A percentile compares a stretch with the other conserved stretches of the same genome.
These are phyloP conservation scores for Puccinia novopanici DNA, from an alignment of 1,284 basidiomycete species.

Conservation along the genomic window DNA sequence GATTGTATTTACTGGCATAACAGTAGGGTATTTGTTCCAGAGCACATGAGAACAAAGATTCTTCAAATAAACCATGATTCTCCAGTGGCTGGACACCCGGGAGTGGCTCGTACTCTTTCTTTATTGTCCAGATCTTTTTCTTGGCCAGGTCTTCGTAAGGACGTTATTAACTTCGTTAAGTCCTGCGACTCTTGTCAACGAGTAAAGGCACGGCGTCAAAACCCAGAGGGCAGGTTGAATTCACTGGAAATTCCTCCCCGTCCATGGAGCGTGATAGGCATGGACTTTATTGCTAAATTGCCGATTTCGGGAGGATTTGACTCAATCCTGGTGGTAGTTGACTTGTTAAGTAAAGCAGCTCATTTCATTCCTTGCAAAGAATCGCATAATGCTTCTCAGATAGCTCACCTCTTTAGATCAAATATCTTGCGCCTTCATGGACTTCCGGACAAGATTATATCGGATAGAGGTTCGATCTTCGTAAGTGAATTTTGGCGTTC, in stretches of 20 bases:
- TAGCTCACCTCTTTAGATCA: constrained; percentile 22
- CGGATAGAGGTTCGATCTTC: constrained; percentile 26
- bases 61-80: neutral
- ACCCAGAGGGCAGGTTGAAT: neutral
- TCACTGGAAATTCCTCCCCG: neutral
- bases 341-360: constrained; percentile 41
- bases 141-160: constrained; percentile 6
- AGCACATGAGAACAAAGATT: neutral
- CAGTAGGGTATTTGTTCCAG: neutral
- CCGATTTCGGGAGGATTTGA: constrained; percentile 8
- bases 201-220: neutral
- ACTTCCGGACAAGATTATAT: constrained; percentile 4
- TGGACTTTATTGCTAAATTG: constrained; percentile 38
- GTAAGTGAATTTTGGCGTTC: neutral
- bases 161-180: neutral
- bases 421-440: neutral
- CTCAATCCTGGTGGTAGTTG: constrained; percentile 40
- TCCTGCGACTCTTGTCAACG: constrained; percentile 20
- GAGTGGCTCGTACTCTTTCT: neutral
- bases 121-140: neutral
- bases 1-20: neutral
- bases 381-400: neutral
- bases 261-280: constrained; percentile 37
- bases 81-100: neutral
- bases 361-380: constrained; percentile 50